A percentile compares a stretch with the other conserved stretches of the same genome.
Conservation (phyloP, 78 protist genomes). For the Pigoraptor vietnamica region DNA sequence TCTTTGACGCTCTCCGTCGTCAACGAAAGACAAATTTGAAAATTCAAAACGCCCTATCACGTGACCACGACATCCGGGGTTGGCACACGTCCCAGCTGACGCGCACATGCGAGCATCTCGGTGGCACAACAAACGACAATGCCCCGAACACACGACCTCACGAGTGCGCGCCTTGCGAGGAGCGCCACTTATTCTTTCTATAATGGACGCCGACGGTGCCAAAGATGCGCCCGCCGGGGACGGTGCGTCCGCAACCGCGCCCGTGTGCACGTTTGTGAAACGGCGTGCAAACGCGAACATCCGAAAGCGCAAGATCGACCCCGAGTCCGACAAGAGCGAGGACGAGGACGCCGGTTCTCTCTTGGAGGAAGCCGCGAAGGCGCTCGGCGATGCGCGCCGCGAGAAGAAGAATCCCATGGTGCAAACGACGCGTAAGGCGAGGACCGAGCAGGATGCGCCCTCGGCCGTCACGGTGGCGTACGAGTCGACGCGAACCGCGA, state of each 20-base stretch:
- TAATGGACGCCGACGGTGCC: no score
- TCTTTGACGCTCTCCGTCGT: no score
- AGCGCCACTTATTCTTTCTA: no score
- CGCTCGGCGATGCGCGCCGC: neutral
- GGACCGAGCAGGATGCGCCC: neutral
- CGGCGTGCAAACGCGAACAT: neutral
- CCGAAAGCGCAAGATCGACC: neutral
- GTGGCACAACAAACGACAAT: no score
- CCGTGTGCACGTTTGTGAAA: neutral
- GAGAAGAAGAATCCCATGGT: neutral
- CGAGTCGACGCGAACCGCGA: neutral
- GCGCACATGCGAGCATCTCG: no score
- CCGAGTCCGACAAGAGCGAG: neutral
- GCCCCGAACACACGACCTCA: no score
- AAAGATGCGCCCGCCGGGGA: no score
- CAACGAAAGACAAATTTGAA: no score
- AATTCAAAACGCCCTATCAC: no score
- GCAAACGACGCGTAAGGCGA: neutral
- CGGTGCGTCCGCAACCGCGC: neutral
- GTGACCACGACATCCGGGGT: no score
- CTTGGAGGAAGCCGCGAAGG: neutral
- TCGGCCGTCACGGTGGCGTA: neutral
- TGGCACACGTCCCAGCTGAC: no score
- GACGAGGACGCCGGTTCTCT: neutral
- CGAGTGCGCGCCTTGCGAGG: no score